These are phyloP conservation scores for Xanthoconium separans DNA, from an alignment of 1,284 basidiomycete species.

Conservation along the genomic window DNA sequence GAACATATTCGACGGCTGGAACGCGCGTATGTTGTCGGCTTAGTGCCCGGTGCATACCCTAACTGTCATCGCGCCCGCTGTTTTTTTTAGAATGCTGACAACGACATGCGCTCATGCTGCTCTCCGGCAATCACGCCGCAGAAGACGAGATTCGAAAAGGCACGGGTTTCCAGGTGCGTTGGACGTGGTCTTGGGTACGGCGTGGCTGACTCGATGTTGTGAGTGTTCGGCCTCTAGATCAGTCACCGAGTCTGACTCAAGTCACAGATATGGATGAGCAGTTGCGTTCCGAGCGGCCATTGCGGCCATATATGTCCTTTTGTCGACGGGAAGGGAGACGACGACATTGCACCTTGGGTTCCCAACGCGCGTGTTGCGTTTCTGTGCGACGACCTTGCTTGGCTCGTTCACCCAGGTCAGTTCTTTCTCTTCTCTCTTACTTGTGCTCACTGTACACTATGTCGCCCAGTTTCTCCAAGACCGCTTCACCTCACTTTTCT, in stretches of 20 bases:
- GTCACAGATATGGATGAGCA: no score
- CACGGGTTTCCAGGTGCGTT: conserved; percentile 80
- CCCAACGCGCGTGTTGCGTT: no score
- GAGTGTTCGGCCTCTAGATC: no score
- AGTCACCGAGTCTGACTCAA: no score
- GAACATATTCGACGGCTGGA: conserved; percentile 71
- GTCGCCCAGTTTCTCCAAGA: neutral
- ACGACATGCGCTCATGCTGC: conserved; percentile 69
- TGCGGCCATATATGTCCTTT: no score
- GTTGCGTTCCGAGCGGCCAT: no score
- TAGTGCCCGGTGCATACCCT: conserved; percentile 1
- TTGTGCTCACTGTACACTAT: no score
- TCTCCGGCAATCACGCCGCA: conserved; percentile 80
- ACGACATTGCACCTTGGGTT: no score
- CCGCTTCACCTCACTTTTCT: neutral
- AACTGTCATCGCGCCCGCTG: conserved; percentile 2
- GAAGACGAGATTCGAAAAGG: conserved; percentile 85
- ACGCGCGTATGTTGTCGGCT: conserved; percentile 49
- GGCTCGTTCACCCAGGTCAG: no score
- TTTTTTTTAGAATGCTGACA: conserved; percentile 53
- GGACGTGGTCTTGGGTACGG: neutral
- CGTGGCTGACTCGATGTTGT: conserved; percentile 19
- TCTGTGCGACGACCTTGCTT: no score
- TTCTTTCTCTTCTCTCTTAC: no score
- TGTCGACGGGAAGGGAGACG: no score